phyloP scores from a whole-genome alignment of 371 early-diverging fungal genomes.

The Vittaforma corneae region DNA sequence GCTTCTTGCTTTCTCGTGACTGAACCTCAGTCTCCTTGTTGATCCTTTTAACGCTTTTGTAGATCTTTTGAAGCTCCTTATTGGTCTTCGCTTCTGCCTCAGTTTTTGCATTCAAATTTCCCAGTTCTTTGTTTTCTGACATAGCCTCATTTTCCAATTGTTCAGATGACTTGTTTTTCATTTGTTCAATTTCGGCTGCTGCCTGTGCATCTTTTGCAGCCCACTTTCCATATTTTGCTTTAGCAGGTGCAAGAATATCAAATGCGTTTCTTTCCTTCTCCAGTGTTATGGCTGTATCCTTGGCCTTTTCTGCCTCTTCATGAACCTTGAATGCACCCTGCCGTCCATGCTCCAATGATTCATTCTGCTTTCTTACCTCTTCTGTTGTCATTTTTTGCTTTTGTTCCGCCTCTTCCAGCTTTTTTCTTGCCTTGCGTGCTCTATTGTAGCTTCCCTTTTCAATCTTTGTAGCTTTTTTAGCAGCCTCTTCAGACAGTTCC shows the following conservation, averaged over 20 bases:
- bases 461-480: slow-evolving; percentile 36
- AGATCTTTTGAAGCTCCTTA: slow-evolving; percentile 37
- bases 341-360: slow-evolving; percentile 37
- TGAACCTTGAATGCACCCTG: slow-evolving; percentile 31
- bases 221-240: slow-evolving; percentile 31
- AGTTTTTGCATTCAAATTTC: slow-evolving; percentile 10
- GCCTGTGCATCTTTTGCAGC: slow-evolving; percentile 17
- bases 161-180: slow-evolving; percentile 1
- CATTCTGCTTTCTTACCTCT: slow-evolving; percentile 44
- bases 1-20: slow-evolving; percentile 31
- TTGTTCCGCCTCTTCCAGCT: slow-evolving; percentile 31
- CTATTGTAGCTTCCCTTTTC: slow-evolving; percentile 47
- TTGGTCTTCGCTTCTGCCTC: slow-evolving; percentile 50
- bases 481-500: slow-evolving; percentile 23
- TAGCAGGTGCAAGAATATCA: slow-evolving; percentile 32
- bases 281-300: slow-evolving; percentile 40
- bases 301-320: slow-evolving; percentile 39
- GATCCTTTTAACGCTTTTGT: slow-evolving; percentile 34
- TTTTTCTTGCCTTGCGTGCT: slow-evolving; percentile 30
- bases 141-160: slow-evolving; percentile 16
- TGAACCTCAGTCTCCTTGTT: slow-evolving; percentile 40
- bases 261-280: slow-evolving; percentile 44
- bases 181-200: background rate
- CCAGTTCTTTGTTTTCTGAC: background rate
- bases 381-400: slow-evolving; percentile 47